Evolutionary conservation across 2,329 filamentous ascomycete species (phyloP).

Genomic region (Trichoderma hamatum): DNA sequence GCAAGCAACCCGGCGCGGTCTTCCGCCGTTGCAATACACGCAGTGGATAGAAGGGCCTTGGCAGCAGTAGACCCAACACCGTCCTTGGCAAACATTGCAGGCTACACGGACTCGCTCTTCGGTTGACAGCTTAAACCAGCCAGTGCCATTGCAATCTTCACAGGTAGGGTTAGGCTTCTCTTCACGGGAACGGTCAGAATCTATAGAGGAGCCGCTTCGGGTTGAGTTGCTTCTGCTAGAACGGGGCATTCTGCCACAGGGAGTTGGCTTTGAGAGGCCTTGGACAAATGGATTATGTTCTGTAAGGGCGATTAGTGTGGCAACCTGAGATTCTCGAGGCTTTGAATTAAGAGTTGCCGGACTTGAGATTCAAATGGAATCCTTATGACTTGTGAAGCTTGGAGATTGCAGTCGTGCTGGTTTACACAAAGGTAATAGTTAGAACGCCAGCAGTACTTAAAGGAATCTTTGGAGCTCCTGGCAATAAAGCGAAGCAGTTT

Average conservation of each 20-base stretch:
- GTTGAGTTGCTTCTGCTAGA: constrained; percentile 17
- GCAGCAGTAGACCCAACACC: constrained; percentile 10
- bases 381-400: not conserved
- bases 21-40: not conserved
- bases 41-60: constrained; percentile 11
- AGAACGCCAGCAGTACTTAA: not conserved
- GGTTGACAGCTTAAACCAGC: not conserved
- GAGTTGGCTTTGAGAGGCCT: not conserved
- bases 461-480: not conserved
- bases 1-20: not conserved
- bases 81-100: constrained; percentile 11
- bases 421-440: not conserved
- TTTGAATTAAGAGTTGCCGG: not conserved
- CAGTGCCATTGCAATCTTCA: constrained; percentile 21
- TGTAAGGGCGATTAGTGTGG: constrained; percentile 18
- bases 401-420: not conserved
- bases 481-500: not conserved
- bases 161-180: constrained; percentile 19
- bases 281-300: not conserved
- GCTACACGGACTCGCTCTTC: not conserved
- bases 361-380: not conserved
- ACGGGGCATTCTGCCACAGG: not conserved
- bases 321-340: not conserved
- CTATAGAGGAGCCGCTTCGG: constrained; percentile 13
- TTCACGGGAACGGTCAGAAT: constrained; percentile 19